Base-by-base conservation (phyloP, 768 basidiomycete genomes). In the Leccinum fibrillosum region DNA sequence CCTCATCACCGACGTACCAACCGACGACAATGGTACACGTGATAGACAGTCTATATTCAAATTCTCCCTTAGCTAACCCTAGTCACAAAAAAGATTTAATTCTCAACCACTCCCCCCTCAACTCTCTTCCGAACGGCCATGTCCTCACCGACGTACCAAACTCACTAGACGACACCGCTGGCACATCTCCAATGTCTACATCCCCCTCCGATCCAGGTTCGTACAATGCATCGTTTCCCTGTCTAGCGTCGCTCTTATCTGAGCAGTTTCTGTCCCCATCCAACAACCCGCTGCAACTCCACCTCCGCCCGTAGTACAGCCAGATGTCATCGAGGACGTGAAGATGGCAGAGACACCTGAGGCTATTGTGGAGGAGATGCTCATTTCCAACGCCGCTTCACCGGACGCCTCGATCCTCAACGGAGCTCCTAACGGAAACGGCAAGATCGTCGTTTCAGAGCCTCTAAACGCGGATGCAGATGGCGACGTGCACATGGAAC, bases 111-210 rank as follows among this genome's bases (percentile, higher is more conserved):
- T 66, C 71, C 69, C 66, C 69, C 71, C 70, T 64, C 59, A 64
- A 72, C 60, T 77, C 78, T 64, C 81, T 85, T 65, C 81, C 82
- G 62, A 86, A 88, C 76, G 85, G 84, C 67, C 83, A 87, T 78
- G 85, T 78, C 65, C 83, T 82, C 56, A 80, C 83, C 67, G 85
- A 88, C 55, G 73, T 79, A 53, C 71, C 83, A 66, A 84, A 81
- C 67, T 66, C 75, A 62, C 77, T 79, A 62, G 66, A 69, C 56
- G 58, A 72, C 35, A 73, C 75, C 60, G 72, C 72, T 52, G 55
- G 52, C 19, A 50, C 45, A 6, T 63, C 57, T 78, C 54, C 74
- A 74, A 55, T 75, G 77, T 61, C 77, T 78, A n/a, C 77, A 80
- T 70, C 66, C 75, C 63, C 81, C 0, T 62, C 74, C 28, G 82